Percentiles rank a stretch among this genome's conserved stretches.
Conservation (phyloP, 805 yeast species). For the Saturnispora saitoi region DNA sequence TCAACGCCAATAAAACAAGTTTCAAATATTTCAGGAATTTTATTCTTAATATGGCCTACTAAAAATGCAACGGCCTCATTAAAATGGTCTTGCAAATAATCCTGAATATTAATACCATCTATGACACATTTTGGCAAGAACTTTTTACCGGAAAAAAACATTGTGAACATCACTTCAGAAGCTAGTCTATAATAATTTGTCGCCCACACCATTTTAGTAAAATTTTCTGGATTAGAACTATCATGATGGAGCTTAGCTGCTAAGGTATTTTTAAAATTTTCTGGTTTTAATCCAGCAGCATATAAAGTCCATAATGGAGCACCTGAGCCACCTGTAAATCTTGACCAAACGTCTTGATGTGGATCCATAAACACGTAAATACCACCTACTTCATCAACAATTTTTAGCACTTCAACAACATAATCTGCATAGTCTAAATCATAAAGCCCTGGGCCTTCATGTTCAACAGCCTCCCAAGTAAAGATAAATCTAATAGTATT, state of each 20-base stretch:
- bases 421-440: conserved; percentile 71
- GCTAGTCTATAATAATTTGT: conserved; percentile 77
- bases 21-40: conserved; percentile 38
- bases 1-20: conserved; percentile 67
- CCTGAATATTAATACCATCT: conserved; percentile 70
- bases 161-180: conserved; percentile 70
- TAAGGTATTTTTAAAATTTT: conserved; percentile 57
- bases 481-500: conserved; percentile 68
- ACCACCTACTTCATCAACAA: conserved; percentile 57
- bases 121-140: conserved; percentile 72
- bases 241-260: conserved; percentile 74
- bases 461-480: conserved; percentile 93
- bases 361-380: conserved; percentile 76
- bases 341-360: conserved; percentile 92
- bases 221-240: conserved; percentile 36
- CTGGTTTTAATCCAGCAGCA: conserved; percentile 81
- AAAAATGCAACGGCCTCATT: conserved; percentile 44
- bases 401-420: conserved; percentile 51
- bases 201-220: conserved; percentile 89
- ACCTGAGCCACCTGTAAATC: conserved; percentile 84
- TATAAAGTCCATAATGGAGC: conserved; percentile 91
- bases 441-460: conserved; percentile 74
- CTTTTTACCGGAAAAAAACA: conserved; percentile 70
- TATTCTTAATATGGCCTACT: conserved; percentile 31
- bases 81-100: conserved; percentile 60